phyloP scores from a whole-genome alignment of 2,329 filamentous ascomycete species.

The Xylariaceae sp. region DNA sequence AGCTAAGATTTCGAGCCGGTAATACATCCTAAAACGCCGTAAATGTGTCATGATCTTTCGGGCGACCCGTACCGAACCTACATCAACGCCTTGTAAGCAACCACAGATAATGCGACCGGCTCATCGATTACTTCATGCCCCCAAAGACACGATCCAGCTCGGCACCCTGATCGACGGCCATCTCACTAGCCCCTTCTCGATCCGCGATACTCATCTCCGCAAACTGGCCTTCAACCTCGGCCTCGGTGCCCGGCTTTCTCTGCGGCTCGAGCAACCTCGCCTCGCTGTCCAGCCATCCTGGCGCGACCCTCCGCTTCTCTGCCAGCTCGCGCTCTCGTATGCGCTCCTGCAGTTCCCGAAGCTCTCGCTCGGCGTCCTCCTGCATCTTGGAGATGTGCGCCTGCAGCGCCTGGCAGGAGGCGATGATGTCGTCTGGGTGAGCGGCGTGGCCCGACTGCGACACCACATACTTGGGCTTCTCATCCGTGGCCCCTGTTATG shows the following conservation, averaged over 20 bases:
- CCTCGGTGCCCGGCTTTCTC: conserved; percentile 31
- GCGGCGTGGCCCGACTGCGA: conserved; percentile 76
- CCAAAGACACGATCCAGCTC: conserved; percentile 57
- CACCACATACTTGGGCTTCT: conserved; percentile 67
- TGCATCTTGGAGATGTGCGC: conserved; percentile 68
- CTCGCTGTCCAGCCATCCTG: conserved; percentile 76
- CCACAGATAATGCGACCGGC: too few species aligned
- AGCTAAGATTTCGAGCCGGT: too few species aligned
- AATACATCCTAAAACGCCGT: too few species aligned
- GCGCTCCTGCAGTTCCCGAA: conserved; percentile 66
- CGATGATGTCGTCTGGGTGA: conserved; percentile 80
- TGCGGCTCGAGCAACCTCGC: conserved; percentile 66
- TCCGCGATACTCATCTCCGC: conserved; percentile 26
- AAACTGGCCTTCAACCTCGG: conserved; percentile 18
- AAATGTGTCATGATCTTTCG: too few species aligned
- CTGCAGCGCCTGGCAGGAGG: conserved; percentile 74
- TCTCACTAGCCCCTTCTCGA: conserved; percentile 29
- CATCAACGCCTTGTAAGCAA: too few species aligned
- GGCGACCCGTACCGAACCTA: too few species aligned
- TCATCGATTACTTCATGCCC: conserved; percentile 13
- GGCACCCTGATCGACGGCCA: conserved; percentile 47
- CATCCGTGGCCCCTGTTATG: conserved; percentile 34
- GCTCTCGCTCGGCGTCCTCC: conserved; percentile 61
- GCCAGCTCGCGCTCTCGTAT: conserved; percentile 64
- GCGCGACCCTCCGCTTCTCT: conserved; percentile 75